A percentile compares a stretch with the other conserved stretches of the same genome.
Evolutionary conservation across 2,329 filamentous ascomycete species (phyloP).

Genomic region (Harringtonia lauricola): DNA sequence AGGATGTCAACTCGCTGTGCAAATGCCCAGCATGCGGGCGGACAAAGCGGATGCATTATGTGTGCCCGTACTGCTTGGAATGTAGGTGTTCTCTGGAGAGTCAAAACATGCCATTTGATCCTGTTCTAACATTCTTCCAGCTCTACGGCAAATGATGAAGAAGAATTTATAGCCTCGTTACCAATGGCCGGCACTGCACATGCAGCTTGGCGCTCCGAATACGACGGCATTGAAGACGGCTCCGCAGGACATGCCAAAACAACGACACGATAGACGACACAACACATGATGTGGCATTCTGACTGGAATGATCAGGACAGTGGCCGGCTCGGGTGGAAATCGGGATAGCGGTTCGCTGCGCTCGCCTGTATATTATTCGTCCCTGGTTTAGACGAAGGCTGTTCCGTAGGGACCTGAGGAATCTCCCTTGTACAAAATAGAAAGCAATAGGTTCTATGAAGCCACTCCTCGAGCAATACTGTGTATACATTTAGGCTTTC

Average conservation of each 20-base stretch:
- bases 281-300: no score
- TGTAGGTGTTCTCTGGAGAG: no score
- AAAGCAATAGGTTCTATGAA: neutral
- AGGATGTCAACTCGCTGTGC: slow-evolving; percentile 80
- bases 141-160: slow-evolving; percentile 30
- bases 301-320: no score
- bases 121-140: slow-evolving; percentile 20
- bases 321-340: no score
- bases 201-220: no score
- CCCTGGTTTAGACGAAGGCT: neutral
- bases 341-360: no score
- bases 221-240: no score
- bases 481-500: no score
- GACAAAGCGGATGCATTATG: slow-evolving; percentile 74
- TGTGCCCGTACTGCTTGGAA: slow-evolving; percentile 66
- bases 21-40: slow-evolving; percentile 83
- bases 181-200: neutral
- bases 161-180: neutral
- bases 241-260: no score
- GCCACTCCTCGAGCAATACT: no score
- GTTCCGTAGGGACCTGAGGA: neutral
- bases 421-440: neutral
- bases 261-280: no score
- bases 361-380: neutral
- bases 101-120: no score